Base-by-base conservation (phyloP, 768 basidiomycete genomes). In the Mycena venus region DNA sequence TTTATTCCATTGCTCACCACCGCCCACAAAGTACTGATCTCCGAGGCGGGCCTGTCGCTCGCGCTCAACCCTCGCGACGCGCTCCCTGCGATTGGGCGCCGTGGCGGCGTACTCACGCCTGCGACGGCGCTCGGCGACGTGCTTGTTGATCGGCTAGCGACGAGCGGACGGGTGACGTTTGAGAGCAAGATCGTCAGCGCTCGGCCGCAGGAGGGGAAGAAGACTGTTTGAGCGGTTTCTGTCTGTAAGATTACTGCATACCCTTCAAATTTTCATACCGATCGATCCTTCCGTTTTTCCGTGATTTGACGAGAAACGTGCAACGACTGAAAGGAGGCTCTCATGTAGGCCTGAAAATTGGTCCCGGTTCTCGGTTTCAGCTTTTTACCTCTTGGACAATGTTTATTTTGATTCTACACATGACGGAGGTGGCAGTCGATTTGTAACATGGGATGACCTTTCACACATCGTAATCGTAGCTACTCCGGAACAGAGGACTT, bases 21-120 rank as follows among this genome's bases (percentile, higher is more conserved):
- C 21, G 15, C 32, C 27, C 62, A 23, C 27, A n/a, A 23, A 19
- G 70, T 32, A 51, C 90, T 97, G 88, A 87, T 96, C n/a, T 85
- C 90, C 0, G 96, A 97, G 84, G 90, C 90, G 19, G 97, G 95
- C 0, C 87, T 99, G 17, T 88, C 89, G 21, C 84, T 97, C 61
- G 85, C 93, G 21, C 84, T 94, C 2, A 87, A 91, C 15, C 78
- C 86, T 32, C 84, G 89, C 21, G 86, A 84, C 19, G 80, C 84
- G 6, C 88, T 96, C 2, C 90, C 95, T 0, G 75, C 85, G 1
- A 80, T 92, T 9, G 92, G 89, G 4, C 86, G 84, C 60, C 82
- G 86, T 56, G 97, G 96, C 15, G 97, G 97, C 1, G 83, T 97
- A 3, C 85, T 98, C 60, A 99, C 97, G 2, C 93, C 97, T 0